Conservation (phyloP, 108 stramenopile species). For the Nitzschia sp. region DNA sequence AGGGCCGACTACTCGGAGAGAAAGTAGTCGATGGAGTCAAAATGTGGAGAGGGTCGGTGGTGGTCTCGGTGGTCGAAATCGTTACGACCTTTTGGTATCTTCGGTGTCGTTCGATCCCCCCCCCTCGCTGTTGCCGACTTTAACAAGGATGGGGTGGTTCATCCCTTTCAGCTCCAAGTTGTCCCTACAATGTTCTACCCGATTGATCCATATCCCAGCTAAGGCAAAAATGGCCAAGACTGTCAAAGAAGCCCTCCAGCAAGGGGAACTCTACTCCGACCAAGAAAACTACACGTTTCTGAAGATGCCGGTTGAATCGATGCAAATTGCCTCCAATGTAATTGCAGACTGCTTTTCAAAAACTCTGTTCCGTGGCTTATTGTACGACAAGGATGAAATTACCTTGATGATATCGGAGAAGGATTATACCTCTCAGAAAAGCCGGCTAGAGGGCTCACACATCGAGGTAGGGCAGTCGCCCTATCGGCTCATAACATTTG, state of each 20-base stretch:
- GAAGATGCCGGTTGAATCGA: not conserved
- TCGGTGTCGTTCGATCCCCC: too few species aligned
- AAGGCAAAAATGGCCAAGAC: slow-evolving; percentile 7
- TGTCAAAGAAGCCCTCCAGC: not conserved
- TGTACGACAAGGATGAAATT: slow-evolving; percentile 25
- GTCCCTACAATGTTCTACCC: too few species aligned
- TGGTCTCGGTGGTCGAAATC: too few species aligned
- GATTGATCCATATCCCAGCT: too few species aligned
- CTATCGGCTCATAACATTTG: slow-evolving; percentile 33
- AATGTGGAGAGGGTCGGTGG: too few species aligned
- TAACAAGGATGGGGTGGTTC: too few species aligned
- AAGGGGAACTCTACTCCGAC: slow-evolving; percentile 11
- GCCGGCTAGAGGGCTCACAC: not conserved
- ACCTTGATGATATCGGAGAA: slow-evolving; percentile 11
- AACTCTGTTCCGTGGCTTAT: not conserved
- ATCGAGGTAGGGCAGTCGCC: not conserved
- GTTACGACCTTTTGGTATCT: too few species aligned
- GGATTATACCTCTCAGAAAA: not conserved
- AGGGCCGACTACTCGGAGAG: too few species aligned
- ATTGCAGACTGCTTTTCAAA: not conserved
- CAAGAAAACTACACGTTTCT: not conserved
- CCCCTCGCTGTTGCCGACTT: too few species aligned
- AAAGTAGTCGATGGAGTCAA: too few species aligned
- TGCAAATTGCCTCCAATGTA: not conserved
- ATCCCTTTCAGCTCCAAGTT: too few species aligned